Base-by-base conservation (phyloP, 768 basidiomycete species). In the Rubroboletus pulcherrimus region DNA sequence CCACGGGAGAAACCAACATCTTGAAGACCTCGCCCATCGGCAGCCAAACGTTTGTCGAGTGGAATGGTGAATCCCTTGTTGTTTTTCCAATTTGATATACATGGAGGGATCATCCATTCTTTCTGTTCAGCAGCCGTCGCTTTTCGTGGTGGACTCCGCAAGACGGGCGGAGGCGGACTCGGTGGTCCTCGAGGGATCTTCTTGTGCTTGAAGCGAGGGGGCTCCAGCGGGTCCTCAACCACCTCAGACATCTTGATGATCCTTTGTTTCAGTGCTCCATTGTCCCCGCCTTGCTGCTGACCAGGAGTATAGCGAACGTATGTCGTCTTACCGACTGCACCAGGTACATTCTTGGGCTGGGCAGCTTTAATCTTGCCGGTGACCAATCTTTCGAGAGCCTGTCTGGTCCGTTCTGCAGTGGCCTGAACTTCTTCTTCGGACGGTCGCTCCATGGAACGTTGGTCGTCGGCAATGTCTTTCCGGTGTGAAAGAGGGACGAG, bases 11-110 rank as follows among this genome's bases (percentile, higher is more conserved):
- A 34, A 78, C 91, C 71, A 60, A 97, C 96, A 70, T 99, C 97
- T 73, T 99, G 97, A 34, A 99, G 79, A 55, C 97, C 97, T 63
- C 96, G 83, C n/a, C 96, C 96, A 71, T 98, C 97, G 4, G 97
- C 96, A 38, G 97, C 97, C 51, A 99, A 77, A 60, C 96, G 91
- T 76, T 99, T 98, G 70, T 98, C 97, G 34, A 98, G 80, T 37
- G 97, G 96, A 66, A 98, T 98, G 2, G 97, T 98, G 71, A 95
- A 99, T 81, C 97, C 97, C 75, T 98, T 99, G 85, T 98, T 98
- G 78, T 99, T 99, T 78, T 99, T 99, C 97, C 97, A 99, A 74
- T 99, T 99, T 29, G 93, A 96, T 57, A 99, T 98, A 71, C 96
- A 98, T 17, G 97, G 97, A 17, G 97, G 97, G 54, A 99, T 98